Percentiles rank a stretch among this genome's conserved stretches.
These are phyloP conservation scores for Gastroboletus turbinatus DNA, from an alignment of 1,284 basidiomycete genomes.

Conservation along the genomic window DNA sequence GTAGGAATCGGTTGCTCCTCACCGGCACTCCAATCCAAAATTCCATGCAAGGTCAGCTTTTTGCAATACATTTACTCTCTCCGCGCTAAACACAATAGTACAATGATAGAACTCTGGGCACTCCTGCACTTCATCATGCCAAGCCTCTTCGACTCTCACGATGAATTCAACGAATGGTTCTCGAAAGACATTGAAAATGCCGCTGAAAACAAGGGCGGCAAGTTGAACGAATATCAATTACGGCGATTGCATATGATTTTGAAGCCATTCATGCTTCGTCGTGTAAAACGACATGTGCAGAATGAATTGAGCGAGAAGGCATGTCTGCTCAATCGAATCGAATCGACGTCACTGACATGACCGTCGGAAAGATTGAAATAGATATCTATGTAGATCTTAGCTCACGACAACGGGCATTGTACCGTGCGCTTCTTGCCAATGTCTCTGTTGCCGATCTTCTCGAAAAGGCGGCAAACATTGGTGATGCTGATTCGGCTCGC, in stretches of 20 bases:
- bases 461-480: conserved; percentile 87
- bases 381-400: conserved; percentile 96
- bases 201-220: conserved; percentile 86
- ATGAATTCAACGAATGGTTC: conserved; percentile 99
- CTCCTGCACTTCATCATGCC: conserved; percentile 99
- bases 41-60: conserved; percentile 89
- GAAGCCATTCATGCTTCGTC: conserved; percentile 98
- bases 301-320: conserved; percentile 99
- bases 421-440: conserved; percentile 87
- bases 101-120: conserved; percentile 89
- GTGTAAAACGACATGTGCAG: conserved; percentile 98
- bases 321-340: conserved; percentile 5
- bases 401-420: conserved; percentile 91
- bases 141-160: conserved; percentile 97
- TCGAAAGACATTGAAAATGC: conserved; percentile 99
- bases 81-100: conserved; percentile 33
- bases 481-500: conserved; percentile 87
- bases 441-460: conserved; percentile 95
- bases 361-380: conserved; percentile 78
- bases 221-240: conserved; percentile 94
- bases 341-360: conserved; percentile 1
- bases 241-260: conserved; percentile 97
- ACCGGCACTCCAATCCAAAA: conserved; percentile 99
- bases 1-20: conserved; percentile 91
- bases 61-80: not conserved